A percentile compares a stretch with the other conserved stretches of the same genome.
phyloP scores from a whole-genome alignment of 192 early-diverging fungal genomes.

The Anaeromyces robustus region DNA sequence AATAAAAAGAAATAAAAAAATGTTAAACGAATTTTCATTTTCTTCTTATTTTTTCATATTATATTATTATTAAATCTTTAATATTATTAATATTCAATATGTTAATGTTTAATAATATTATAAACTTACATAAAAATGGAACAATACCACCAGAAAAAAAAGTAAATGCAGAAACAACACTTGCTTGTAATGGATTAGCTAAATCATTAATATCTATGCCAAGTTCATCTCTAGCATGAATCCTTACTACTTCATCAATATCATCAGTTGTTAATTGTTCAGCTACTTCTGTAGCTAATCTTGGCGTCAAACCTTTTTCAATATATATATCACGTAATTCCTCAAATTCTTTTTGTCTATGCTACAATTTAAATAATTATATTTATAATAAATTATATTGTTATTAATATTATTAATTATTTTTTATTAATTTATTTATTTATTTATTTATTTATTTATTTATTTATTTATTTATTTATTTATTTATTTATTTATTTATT shows the following conservation, averaged over 20 bases:
- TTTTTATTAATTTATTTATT: no score
- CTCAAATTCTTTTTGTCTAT: conserved; percentile 13
- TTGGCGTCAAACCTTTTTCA: conserved; percentile 13
- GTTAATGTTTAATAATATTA: no score
- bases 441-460: no score
- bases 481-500: no score
- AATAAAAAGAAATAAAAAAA: no score
- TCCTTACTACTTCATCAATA: conserved; percentile 19
- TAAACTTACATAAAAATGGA: conserved; percentile 10
- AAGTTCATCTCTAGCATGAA: conserved; percentile 25
- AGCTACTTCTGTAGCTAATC: conserved; percentile 17
- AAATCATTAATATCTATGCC: conserved; percentile 23
- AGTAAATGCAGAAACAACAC: conserved; percentile 11
- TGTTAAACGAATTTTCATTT: no score
- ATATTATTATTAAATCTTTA: no score
- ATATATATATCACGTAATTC: conserved; percentile 25
- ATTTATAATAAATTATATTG: no score
- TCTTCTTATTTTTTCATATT: no score
- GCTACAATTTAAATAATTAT: neutral
- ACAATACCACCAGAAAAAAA: conserved; percentile 15
- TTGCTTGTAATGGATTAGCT: conserved; percentile 19
- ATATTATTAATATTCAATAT: no score
- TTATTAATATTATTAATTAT: no score
- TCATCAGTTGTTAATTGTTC: conserved; percentile 13
- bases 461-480: no score